Percentiles rank a stretch among this genome's conserved stretches.
Conservation (phyloP, 805 yeast species). For the Maudiozyma saulgeensis region DNA sequence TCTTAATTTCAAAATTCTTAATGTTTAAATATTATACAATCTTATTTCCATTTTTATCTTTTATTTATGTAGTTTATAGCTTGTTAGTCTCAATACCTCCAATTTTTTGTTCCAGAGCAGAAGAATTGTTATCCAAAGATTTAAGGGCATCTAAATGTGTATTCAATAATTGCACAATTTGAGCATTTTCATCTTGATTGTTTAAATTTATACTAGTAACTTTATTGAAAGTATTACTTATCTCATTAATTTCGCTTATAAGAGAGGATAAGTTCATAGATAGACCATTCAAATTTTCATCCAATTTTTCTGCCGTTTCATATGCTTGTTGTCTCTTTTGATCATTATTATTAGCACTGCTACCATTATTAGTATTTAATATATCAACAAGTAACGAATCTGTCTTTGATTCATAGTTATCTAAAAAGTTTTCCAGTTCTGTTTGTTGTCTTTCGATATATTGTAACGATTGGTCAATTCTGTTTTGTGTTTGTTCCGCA, state of each 20-base stretch:
- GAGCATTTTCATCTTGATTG: constrained; percentile 38
- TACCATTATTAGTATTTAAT: constrained; percentile 17
- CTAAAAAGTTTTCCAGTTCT: constrained; percentile 73
- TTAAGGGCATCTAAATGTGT: constrained; percentile 83
- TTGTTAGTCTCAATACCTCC: constrained; percentile 15
- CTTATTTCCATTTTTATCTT: too few species aligned
- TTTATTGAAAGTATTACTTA: constrained; percentile 70
- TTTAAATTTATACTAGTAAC: constrained; percentile 33
- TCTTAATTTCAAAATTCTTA: too few species aligned
- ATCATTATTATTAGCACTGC: constrained; percentile 39
- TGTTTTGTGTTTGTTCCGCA: constrained; percentile 77
- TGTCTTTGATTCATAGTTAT: constrained; percentile 56
- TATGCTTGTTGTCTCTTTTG: constrained; percentile 86
- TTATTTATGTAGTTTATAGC: not conserved
- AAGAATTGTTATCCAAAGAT: constrained; percentile 73
- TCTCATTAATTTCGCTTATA: constrained; percentile 73
- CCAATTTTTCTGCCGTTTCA: constrained; percentile 73
- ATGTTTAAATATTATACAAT: too few species aligned
- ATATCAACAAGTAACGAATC: constrained; percentile 31
- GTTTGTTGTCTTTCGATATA: constrained; percentile 89
- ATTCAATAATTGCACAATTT: constrained; percentile 72
- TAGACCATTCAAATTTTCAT: constrained; percentile 67
- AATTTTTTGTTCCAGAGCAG: constrained; percentile 56
- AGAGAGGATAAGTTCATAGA: constrained; percentile 68
- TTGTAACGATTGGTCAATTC: constrained; percentile 76